Evolutionary conservation across 2,329 filamentous ascomycete genomes (phyloP).

Genomic region (Dothideomycetes sp.): DNA sequence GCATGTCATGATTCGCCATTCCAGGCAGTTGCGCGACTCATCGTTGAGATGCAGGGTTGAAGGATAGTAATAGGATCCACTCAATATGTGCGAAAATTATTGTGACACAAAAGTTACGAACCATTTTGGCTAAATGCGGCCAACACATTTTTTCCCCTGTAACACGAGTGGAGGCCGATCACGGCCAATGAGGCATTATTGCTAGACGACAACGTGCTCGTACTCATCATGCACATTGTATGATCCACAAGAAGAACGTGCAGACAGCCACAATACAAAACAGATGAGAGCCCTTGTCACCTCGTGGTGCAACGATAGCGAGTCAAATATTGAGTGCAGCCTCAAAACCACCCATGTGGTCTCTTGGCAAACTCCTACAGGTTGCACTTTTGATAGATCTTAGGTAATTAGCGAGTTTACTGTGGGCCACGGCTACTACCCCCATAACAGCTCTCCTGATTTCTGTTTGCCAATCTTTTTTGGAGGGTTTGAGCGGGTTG

Average conservation of each 20-base stretch:
- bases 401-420: neutral
- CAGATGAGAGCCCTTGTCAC: neutral
- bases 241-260: neutral
- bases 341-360: neutral
- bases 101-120: too few species aligned
- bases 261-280: neutral
- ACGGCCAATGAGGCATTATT: too few species aligned
- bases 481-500: too few species aligned
- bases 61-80: too few species aligned
- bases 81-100: too few species aligned
- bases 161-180: too few species aligned
- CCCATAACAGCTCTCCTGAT: neutral
- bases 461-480: neutral
- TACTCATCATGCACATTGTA: too few species aligned
- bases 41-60: neutral
- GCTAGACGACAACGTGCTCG: neutral
- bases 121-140: too few species aligned
- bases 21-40: neutral
- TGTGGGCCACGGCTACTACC: neutral
- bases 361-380: neutral
- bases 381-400: neutral
- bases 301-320: neutral
- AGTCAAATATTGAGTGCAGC: neutral
- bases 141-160: too few species aligned
- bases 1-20: neutral